Percentiles rank a stretch among this genome's conserved stretches.
phyloP scores from a whole-genome alignment of 2,329 filamentous ascomycete species.

The Colletotrichum camelliae region DNA sequence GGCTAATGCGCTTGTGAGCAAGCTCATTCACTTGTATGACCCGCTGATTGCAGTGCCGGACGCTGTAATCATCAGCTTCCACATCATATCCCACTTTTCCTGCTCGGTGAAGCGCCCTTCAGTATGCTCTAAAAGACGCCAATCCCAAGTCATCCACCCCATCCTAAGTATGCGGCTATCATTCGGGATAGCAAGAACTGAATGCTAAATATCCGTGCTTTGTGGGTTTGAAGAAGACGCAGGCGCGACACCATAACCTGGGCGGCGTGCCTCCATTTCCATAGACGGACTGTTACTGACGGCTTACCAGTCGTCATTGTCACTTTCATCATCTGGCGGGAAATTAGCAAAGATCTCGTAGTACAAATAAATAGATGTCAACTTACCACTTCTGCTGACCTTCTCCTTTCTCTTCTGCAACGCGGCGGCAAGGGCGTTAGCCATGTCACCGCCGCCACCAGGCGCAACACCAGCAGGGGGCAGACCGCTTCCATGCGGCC shows the following conservation, averaged over 20 bases:
- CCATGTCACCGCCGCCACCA: conserved; percentile 70
- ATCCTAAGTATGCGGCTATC: background rate
- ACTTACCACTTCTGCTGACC: conserved; percentile 93
- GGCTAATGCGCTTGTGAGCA: background rate
- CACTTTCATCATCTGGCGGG: conserved; percentile 71
- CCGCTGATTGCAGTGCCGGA: background rate
- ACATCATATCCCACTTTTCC: background rate
- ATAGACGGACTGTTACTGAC: too few species aligned
- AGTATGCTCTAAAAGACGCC: background rate
- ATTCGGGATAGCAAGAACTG: background rate
- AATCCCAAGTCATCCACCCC: background rate
- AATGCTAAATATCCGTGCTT: background rate
- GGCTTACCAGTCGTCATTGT: conserved; percentile 74
- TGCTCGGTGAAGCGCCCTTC: background rate
- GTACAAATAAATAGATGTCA: background rate
- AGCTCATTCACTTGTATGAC: background rate
- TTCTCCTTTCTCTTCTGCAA: conserved; percentile 88
- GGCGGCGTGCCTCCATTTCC: background rate
- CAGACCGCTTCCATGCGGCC: conserved; percentile 55
- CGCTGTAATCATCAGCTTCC: background rate
- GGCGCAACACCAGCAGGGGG: conserved; percentile 58
- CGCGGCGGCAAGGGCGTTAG: conserved; percentile 80
- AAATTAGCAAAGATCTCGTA: background rate
- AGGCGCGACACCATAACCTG: background rate
- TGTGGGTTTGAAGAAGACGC: background rate